A percentile compares a stretch with the other conserved stretches of the same genome.
phyloP scores from a whole-genome alignment of 2,329 filamentous ascomycete genomes.

The Ascochyta clinopodiicola region DNA sequence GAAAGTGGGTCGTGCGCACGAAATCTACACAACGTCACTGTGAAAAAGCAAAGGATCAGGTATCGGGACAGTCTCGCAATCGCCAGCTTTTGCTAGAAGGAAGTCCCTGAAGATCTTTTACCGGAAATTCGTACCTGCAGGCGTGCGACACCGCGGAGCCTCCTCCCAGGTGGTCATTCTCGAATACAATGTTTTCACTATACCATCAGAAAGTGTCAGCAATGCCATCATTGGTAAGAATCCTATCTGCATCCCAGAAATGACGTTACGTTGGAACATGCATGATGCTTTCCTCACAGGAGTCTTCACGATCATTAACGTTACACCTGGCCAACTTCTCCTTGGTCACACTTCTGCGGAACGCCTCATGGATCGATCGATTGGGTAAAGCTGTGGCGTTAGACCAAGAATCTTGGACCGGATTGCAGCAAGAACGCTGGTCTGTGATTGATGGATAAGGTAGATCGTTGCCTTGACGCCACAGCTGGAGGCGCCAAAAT shows the following conservation, averaged over 20 bases:
- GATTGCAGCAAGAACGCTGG: background rate
- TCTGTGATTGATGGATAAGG: conserved; percentile 8
- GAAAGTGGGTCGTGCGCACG: conserved; percentile 13
- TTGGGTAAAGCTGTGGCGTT: conserved; percentile 8
- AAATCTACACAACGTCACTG: conserved; percentile 41
- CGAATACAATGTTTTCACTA: conserved; percentile 7
- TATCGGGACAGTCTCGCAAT: conserved; percentile 35
- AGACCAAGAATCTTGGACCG: conserved; percentile 9
- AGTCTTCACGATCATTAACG: conserved; percentile 6
- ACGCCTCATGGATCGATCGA: conserved; percentile 21
- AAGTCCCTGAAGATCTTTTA: conserved; percentile 28
- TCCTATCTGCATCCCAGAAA: conserved; percentile 14
- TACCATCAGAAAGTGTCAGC: conserved; percentile 14
- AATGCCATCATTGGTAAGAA: conserved; percentile 15
- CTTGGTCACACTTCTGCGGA: conserved; percentile 1
- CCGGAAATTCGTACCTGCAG: conserved; percentile 36
- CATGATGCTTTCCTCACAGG: background rate
- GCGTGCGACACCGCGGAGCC: conserved; percentile 6
- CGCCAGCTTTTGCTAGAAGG: conserved; percentile 9
- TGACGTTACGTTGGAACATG: conserved; percentile 15
- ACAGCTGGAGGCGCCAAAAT: conserved; percentile 2
- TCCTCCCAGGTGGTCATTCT: conserved; percentile 8
- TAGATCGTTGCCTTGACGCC: conserved; percentile 13
- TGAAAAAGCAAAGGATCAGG: conserved; percentile 20
- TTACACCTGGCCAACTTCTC: conserved; percentile 17